Conservation (phyloP, 768 basidiomycete genomes). For the Auricularia sp. region DNA sequence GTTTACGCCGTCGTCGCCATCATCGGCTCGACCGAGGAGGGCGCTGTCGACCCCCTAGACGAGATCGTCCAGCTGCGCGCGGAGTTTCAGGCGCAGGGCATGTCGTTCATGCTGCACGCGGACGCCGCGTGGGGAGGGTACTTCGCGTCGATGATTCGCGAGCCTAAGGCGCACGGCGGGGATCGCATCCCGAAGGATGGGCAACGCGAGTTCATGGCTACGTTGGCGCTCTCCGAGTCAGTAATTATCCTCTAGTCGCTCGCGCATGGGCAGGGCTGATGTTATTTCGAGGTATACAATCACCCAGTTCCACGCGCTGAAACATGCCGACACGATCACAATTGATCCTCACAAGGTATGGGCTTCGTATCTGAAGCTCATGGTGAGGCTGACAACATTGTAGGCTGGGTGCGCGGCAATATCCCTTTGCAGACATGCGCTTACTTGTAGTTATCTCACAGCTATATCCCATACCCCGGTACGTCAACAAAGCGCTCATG, state of each 20-base stretch:
- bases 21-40: constrained; percentile 37
- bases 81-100: constrained; percentile 22
- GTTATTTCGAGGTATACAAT: constrained; percentile 13
- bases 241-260: too few relatives aligned
- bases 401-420: too few relatives aligned
- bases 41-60: constrained; percentile 32
- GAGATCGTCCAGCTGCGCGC: constrained; percentile 27
- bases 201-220: too few relatives aligned
- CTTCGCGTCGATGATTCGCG: constrained; percentile 20
- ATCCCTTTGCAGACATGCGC: too few relatives aligned
- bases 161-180: background rate
- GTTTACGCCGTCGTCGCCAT: constrained; percentile 35
- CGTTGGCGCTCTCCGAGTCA: too few relatives aligned
- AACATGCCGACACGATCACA: constrained; percentile 30
- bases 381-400: too few relatives aligned
- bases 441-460: too few relatives aligned
- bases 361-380: too few relatives aligned
- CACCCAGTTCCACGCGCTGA: constrained; percentile 21
- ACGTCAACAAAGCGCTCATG: background rate
- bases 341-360: constrained; percentile 34
- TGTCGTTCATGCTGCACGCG: constrained; percentile 33
- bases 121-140: constrained; percentile 43
- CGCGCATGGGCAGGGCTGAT: too few relatives aligned
- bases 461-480: constrained; percentile 34
- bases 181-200: too few relatives aligned